These are phyloP conservation scores for Bolboschoenoplectus hybrid DNA, from an alignment of 202 grass and related monocot genomes.

Conservation along the genomic window DNA sequence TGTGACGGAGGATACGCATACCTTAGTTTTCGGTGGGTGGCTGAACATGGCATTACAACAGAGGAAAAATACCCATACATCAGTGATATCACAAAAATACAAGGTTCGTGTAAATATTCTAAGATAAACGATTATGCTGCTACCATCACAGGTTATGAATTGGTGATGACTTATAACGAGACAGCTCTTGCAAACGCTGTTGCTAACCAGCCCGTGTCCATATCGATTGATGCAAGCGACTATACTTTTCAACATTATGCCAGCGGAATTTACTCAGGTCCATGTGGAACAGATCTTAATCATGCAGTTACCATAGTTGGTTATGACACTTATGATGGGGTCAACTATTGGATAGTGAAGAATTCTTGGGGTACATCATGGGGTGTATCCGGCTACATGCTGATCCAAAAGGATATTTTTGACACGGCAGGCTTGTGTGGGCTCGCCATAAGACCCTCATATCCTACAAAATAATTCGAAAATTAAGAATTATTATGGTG, in stretches of 20 bases:
- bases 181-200: slow-evolving; percentile 22
- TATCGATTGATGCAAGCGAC: slow-evolving; percentile 10
- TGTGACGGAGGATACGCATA: too few species aligned
- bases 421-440: background rate
- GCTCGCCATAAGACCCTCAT: too few species aligned
- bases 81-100: too few species aligned
- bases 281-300: slow-evolving; percentile 50
- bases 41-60: too few species aligned
- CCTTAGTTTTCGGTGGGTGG: too few species aligned
- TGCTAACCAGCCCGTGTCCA: slow-evolving; percentile 21
- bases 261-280: slow-evolving; percentile 57
- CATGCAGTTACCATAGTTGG: slow-evolving; percentile 66
- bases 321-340: slow-evolving; percentile 38
- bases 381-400: slow-evolving; percentile 63
- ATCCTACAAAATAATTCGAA: too few species aligned
- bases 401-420: slow-evolving; percentile 43
- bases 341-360: slow-evolving; percentile 66
- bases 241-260: slow-evolving; percentile 56
- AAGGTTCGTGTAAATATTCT: too few species aligned
- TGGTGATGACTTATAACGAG: too few species aligned
- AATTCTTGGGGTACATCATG: slow-evolving; percentile 66
- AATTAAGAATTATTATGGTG: too few species aligned
- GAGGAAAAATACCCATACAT: too few species aligned
- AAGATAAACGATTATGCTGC: too few species aligned
- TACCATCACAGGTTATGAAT: too few species aligned